phyloP scores from a whole-genome alignment of 2,329 filamentous ascomycete species.

The Colletotrichum endophyticum region DNA sequence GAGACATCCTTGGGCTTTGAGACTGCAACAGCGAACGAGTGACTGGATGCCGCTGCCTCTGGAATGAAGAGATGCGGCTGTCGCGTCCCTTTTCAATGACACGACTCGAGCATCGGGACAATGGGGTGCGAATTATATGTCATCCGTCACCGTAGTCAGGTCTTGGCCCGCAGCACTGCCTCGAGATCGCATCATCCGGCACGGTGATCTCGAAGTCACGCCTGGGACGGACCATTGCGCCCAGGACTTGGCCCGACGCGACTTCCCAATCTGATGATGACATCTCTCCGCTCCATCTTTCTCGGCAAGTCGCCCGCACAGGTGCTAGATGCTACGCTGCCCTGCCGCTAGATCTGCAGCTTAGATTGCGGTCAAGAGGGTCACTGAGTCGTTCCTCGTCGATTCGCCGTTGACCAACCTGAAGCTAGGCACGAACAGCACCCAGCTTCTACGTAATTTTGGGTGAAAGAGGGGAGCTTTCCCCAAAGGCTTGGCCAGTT shows the following conservation, averaged over 20 bases:
- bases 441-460: background rate
- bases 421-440: background rate
- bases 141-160: background rate
- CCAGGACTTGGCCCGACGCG: background rate
- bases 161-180: background rate
- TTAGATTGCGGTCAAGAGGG: constrained; percentile 6
- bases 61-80: background rate
- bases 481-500: background rate
- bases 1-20: constrained; percentile 12
- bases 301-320: background rate
- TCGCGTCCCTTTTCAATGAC: background rate
- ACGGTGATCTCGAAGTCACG: background rate
- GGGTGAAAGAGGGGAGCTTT: background rate
- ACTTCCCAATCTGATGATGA: background rate
- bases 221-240: background rate
- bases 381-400: background rate
- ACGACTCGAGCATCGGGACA: background rate
- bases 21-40: background rate
- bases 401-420: background rate
- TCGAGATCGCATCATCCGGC: constrained; percentile 8
- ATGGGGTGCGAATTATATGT: background rate
- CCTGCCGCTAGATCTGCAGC: constrained; percentile 3
- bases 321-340: background rate
- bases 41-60: background rate
- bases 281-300: constrained; percentile 2